Base-by-base conservation (phyloP, 129 eudicot species). In the Flaveria bidentis region DNA sequence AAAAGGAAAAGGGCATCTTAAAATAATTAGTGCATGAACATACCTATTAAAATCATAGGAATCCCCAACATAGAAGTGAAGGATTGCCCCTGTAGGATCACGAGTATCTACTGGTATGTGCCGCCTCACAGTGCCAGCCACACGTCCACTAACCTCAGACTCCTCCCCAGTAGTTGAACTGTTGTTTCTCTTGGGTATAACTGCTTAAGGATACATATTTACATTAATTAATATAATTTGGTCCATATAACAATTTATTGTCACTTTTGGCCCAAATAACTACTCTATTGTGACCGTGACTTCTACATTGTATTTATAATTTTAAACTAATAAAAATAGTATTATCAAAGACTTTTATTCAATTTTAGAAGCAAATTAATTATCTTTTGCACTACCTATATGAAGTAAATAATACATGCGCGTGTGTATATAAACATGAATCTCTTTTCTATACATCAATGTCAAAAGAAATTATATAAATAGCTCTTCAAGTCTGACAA, bases 51-150 rank as follows among this genome's bases (percentile, higher is more conserved):
- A 68, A 84, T 93, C 97, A 82, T 88, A 91, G 5, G 92, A 78
- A 79, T 93, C 96, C 47, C 98, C 98, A 42, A 88, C 97, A 84
- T 82, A 91, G 60, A 93, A 93, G 81, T 93, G 98, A 75, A 93
- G 93, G 70, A 87, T 88, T 42, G 98, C 98, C 51, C 98, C 98
- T 30, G 60, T 77, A 67, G 89, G 90, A 55, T 93, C 98, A 57
- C 98, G 97, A 42, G 92, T 91, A 80, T 91, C 98, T 81, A 91
- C 82, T 41, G 98, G 96, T 45, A 88, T 91, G 67, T 91, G 91
- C 30, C 98, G 80, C 71, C 98, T 91, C 49, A 93, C 97, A 10
- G 98, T 93, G 42, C 98, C 98, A 49, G 96, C 93, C 49, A 88
- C 92, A 72, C 96, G 96, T 39, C 96, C 97, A 81, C 63, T 84